Conservation (phyloP, 2,329 filamentous ascomycete species). For the Clarireedia hainanense region DNA sequence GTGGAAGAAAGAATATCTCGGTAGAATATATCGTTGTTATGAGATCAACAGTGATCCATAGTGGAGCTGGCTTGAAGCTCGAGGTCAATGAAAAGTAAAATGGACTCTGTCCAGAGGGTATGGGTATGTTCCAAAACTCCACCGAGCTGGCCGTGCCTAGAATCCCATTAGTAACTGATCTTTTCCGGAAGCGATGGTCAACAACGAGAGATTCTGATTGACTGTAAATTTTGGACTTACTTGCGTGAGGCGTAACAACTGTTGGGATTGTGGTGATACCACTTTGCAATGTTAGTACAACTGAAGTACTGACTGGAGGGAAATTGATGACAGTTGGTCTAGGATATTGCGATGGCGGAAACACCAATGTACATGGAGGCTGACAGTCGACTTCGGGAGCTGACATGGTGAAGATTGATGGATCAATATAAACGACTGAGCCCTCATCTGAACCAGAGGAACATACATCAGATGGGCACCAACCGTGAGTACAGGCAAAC, state of each 20-base stretch:
- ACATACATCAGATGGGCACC: background rate
- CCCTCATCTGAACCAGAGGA: background rate
- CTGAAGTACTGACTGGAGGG: background rate
- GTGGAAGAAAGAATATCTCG: background rate
- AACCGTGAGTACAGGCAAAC: background rate
- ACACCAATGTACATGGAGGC: background rate
- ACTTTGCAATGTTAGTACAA: background rate
- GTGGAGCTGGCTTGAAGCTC: background rate
- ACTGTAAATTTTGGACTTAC: background rate
- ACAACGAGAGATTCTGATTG: too few species aligned
- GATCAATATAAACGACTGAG: background rate
- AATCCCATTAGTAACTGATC: background rate
- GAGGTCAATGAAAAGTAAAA: background rate
- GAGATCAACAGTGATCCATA: background rate
- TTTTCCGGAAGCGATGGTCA: too few species aligned
- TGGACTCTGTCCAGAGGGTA: background rate
- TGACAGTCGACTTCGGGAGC: background rate
- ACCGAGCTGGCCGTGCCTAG: background rate
- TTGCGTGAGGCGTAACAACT: background rate
- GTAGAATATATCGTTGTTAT: slow-evolving; percentile 1
- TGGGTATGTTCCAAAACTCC: background rate
- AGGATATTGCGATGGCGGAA: background rate
- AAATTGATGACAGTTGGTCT: background rate
- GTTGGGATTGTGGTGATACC: background rate
- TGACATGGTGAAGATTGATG: background rate